Conservation (phyloP, 2,329 filamentous ascomycete genomes). For the Alternaria sp. region DNA sequence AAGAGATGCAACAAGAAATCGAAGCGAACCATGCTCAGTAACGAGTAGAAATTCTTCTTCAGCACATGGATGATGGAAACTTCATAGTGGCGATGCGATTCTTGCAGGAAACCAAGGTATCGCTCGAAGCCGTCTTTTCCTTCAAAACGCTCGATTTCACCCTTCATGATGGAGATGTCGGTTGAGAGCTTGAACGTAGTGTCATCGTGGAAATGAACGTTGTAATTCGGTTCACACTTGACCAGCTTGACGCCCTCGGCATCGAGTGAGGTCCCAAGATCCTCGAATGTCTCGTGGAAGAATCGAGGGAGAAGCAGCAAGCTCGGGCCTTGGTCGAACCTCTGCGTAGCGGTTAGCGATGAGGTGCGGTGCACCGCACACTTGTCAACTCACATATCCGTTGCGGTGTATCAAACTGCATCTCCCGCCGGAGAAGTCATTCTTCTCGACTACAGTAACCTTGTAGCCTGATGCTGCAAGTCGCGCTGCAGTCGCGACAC, state of each 20-base stretch:
- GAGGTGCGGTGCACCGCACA: background rate
- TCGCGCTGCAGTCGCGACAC: slow-evolving; percentile 74
- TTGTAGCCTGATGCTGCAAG: slow-evolving; percentile 73
- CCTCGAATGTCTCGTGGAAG: slow-evolving; percentile 73
- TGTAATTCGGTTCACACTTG: slow-evolving; percentile 80
- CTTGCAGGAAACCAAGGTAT: slow-evolving; percentile 72
- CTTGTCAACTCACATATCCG: slow-evolving; percentile 59
- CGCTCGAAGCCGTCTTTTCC: slow-evolving; percentile 74
- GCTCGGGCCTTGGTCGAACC: slow-evolving; percentile 81
- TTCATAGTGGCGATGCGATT: slow-evolving; percentile 75
- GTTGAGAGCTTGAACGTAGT: slow-evolving; percentile 69
- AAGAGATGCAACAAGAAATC: slow-evolving; percentile 67
- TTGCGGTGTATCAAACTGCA: slow-evolving; percentile 70
- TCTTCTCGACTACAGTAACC: slow-evolving; percentile 83
- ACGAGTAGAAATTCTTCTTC: slow-evolving; percentile 70
- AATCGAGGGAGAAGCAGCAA: slow-evolving; percentile 75
- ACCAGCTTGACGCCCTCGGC: slow-evolving; percentile 72
- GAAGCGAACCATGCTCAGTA: slow-evolving; percentile 65
- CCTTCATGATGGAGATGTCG: slow-evolving; percentile 75
- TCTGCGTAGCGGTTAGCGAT: slow-evolving; percentile 38
- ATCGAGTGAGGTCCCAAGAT: slow-evolving; percentile 72
- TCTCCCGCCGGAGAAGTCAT: slow-evolving; percentile 74
- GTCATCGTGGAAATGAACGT: slow-evolving; percentile 75
- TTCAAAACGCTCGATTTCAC: slow-evolving; percentile 75
- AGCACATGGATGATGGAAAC: slow-evolving; percentile 71